phyloP scores from a whole-genome alignment of 176 grass and related monocot species.

The Eleusine indica region DNA sequence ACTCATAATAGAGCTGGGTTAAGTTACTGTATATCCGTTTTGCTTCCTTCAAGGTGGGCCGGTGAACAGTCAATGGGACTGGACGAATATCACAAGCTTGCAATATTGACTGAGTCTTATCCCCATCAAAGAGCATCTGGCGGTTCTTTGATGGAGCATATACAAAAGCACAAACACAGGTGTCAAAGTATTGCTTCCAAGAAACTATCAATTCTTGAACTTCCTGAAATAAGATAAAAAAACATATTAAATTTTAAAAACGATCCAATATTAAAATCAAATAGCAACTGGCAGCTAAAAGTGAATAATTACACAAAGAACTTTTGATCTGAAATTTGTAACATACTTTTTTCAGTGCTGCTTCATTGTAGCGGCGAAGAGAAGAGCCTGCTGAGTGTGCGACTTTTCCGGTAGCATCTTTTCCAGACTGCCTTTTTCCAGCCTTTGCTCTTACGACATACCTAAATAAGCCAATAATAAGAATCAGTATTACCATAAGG shows the following conservation, averaged over 20 bases:
- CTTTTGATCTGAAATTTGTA: constrained; percentile 5
- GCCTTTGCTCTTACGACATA: constrained; percentile 99
- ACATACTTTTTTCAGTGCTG: constrained; percentile 84
- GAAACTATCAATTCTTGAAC: constrained; percentile 80
- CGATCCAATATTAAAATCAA: constrained; percentile 24
- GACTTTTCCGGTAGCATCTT: constrained; percentile 90
- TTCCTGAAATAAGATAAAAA: constrained; percentile 56
- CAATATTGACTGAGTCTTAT: constrained; percentile 57
- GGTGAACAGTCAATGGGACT: constrained; percentile 76
- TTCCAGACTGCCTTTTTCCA: constrained; percentile 91
- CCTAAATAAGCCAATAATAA: constrained; percentile 43
- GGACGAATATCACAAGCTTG: constrained; percentile 65
- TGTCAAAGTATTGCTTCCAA: constrained; percentile 89
- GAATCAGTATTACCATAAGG: constrained; percentile 3
- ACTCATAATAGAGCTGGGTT: constrained; percentile 65
- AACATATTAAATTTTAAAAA: constrained; percentile 13
- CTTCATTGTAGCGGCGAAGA: constrained; percentile 89
- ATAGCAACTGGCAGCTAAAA: constrained; percentile 9
- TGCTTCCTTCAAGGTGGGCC: constrained; percentile 93
- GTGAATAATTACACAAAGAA: constrained; percentile 25
- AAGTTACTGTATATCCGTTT: constrained; percentile 79
- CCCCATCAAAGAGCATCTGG: constrained; percentile 78
- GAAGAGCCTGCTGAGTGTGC: constrained; percentile 93
- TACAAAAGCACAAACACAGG: constrained; percentile 62
- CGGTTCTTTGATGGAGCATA: constrained; percentile 83